These are phyloP conservation scores for Leccinum rimulosum DNA, from an alignment of 768 basidiomycete species.

Conservation along the genomic window DNA sequence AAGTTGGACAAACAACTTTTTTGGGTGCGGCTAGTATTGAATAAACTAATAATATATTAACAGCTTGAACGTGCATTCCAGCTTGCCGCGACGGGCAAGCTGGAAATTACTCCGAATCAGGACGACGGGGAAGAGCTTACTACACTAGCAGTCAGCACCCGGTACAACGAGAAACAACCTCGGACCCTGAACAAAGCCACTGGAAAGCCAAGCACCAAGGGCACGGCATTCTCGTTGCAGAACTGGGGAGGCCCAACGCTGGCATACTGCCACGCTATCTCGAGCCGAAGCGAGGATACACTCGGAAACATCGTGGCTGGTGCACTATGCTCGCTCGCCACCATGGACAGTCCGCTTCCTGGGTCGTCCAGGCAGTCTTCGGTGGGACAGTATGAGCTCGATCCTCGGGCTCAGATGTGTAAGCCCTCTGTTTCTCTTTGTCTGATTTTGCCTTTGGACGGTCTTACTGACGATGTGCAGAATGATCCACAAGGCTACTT, in stretches of 20 bases:
- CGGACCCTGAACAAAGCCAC: not conserved
- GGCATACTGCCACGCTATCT: not conserved
- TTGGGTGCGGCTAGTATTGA: not conserved
- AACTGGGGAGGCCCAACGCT: not conserved
- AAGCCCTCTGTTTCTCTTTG: not conserved
- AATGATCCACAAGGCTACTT: not conserved
- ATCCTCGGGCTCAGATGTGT: not conserved
- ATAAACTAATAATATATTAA: not conserved
- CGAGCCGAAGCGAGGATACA: not conserved
- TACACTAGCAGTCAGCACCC: not conserved
- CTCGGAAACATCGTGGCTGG: not conserved
- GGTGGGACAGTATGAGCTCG: not conserved
- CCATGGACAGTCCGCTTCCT: not conserved
- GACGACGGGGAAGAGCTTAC: not conserved
- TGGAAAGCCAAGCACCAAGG: not conserved
- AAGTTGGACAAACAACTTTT: not conserved
- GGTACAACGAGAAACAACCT: not conserved
- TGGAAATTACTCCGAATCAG: not conserved
- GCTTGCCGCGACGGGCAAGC: not conserved
- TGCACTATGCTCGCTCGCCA: not conserved
- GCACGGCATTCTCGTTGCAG: not conserved
- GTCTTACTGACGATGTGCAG: not conserved
- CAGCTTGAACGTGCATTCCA: not conserved
- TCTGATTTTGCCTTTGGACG: not conserved
- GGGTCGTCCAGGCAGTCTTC: not conserved